A percentile compares a stretch with the other conserved stretches of the same genome.
These are phyloP conservation scores for Malus asiatica DNA, from an alignment of 306 rosid genomes.

Conservation along the genomic window DNA sequence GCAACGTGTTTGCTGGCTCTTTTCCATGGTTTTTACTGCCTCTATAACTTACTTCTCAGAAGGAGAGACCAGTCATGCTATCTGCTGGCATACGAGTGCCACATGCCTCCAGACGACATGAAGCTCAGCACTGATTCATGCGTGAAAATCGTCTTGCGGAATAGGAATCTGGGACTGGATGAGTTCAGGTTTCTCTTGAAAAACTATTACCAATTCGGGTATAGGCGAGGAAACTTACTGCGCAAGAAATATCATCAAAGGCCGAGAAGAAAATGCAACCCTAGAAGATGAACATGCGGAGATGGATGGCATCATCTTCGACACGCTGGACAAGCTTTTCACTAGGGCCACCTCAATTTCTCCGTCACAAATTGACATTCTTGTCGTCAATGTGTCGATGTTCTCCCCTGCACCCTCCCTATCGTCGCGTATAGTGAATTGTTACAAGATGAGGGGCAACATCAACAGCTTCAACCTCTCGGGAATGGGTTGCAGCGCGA, in stretches of 20 bases:
- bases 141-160: constrained; percentile 36
- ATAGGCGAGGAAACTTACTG: constrained; percentile 71
- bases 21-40: constrained; percentile 17
- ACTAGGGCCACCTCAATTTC: constrained; percentile 20
- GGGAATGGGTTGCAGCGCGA: constrained; percentile 90
- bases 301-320: constrained; percentile 63
- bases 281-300: constrained; percentile 39
- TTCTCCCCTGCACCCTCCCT: constrained; percentile 72
- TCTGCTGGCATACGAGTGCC: constrained; percentile 77
- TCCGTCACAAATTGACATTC: constrained; percentile 57
- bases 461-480: constrained; percentile 59
- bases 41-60: constrained; percentile 30
- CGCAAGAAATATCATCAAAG: constrained; percentile 52
- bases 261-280: constrained; percentile 37
- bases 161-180: constrained; percentile 57
- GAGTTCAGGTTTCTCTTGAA: constrained; percentile 51
- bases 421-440: constrained; percentile 54
- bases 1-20: constrained; percentile 26
- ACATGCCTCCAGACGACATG: constrained; percentile 44
- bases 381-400: constrained; percentile 72
- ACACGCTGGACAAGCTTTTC: constrained; percentile 65
- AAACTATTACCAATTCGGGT: constrained; percentile 66
- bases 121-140: constrained; percentile 39
- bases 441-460: constrained; percentile 67
- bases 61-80: constrained; percentile 50